Percentiles rank a stretch among this genome's conserved stretches.
Conservation (phyloP, 805 yeast species). For the Priceomyces castillae region DNA sequence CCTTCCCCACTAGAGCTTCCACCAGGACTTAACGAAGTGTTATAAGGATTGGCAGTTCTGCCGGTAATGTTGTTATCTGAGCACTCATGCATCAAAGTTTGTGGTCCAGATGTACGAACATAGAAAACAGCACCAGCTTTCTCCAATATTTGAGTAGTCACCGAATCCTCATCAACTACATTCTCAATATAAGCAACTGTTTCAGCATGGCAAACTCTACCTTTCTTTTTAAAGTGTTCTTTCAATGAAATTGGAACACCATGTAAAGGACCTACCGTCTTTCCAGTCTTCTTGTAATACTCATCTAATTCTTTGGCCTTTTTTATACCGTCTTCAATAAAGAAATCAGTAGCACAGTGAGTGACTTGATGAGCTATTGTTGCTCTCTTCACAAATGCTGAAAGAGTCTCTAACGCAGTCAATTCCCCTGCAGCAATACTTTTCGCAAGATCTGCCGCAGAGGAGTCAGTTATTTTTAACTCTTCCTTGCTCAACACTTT, state of each 20-base stretch:
- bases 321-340: constrained; percentile 60
- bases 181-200: constrained; percentile 20
- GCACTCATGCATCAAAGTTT: constrained; percentile 31
- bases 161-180: constrained; percentile 2
- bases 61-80: constrained; percentile 31
- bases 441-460: constrained; percentile 24
- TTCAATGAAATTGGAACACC: constrained; percentile 69
- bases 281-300: constrained; percentile 44
- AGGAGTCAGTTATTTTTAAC: constrained; percentile 37
- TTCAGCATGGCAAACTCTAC: constrained; percentile 56
- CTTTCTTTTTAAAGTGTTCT: constrained; percentile 58
- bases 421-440: constrained; percentile 40
- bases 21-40: constrained; percentile 44
- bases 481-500: constrained; percentile 35
- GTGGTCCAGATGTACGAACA: constrained; percentile 30
- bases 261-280: constrained; percentile 62
- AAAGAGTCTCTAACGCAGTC: constrained; percentile 40
- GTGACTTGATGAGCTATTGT: constrained; percentile 62
- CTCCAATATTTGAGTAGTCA: constrained; percentile 17
- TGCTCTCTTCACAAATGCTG: constrained; percentile 65
- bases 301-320: constrained; percentile 60
- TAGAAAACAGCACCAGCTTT: constrained; percentile 29
- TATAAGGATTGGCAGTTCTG: constrained; percentile 23
- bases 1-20: constrained; percentile 58
- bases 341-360: constrained; percentile 57